Conservation (phyloP, 495 filamentous ascomycete genomes). For the Xylaria acuta region DNA sequence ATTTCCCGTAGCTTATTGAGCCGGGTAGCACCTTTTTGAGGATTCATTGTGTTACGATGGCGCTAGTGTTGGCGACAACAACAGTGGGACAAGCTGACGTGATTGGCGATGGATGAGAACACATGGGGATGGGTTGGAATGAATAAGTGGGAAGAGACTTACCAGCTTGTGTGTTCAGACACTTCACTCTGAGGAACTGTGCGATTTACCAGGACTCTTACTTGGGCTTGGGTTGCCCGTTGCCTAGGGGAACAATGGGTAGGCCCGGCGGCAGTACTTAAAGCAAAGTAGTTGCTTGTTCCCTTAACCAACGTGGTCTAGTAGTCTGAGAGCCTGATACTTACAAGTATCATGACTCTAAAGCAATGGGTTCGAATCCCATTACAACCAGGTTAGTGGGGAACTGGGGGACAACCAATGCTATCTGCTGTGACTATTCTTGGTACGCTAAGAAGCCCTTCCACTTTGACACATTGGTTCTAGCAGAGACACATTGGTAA, state of each 20-base stretch:
- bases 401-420: conserved; percentile 9
- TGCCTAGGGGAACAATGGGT: neutral
- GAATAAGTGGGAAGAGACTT: neutral
- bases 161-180: neutral
- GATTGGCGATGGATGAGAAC: neutral
- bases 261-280: neutral
- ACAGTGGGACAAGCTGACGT: neutral
- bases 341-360: neutral
- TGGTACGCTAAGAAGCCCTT: neutral
- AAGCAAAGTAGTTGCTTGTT: neutral
- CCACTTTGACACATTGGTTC: neutral
- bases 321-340: conserved; percentile 15
- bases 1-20: neutral
- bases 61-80: neutral
- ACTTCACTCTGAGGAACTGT: neutral
- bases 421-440: neutral
- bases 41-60: neutral
- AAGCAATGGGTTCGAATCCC: conserved; percentile 19
- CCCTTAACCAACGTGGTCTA: conserved; percentile 19
- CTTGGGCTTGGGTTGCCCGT: neutral
- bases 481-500: neutral
- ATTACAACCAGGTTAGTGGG: conserved; percentile 12
- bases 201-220: neutral
- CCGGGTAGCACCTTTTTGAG: neutral
- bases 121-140: neutral